Evolutionary conservation across 2,329 filamentous ascomycete species (phyloP), one percentile per base, ranked within the genome.

Genomic region (Cordyceps pruinosa): DNA sequence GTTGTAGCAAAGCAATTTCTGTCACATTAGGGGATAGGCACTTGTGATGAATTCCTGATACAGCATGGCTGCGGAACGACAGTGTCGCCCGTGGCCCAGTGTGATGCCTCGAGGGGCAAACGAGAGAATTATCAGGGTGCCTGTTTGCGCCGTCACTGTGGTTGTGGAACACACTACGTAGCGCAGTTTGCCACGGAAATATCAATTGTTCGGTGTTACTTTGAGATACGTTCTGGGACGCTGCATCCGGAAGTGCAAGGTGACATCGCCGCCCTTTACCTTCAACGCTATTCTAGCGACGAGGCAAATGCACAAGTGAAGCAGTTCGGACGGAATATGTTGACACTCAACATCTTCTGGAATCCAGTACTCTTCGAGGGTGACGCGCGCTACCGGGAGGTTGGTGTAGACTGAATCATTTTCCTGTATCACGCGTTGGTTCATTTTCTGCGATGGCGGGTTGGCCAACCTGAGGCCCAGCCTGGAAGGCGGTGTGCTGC

Each of bases 401-500:
- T n/a, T 37, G 21, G 37, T n/a, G 37, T 41, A 23, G 12, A 30
- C 21, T 55, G 52, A 39, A 39, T 47, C 52, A 47, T 32, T 25
- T 55, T 23, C 12, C 28, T 39, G 32, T 28, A 23, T 19, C 30
- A 28, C 34, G 37, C 37, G 35, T n/a, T 12, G 4, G 12, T 12
- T 19, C 52, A 55, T 55, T 55, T 55, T 17, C 15, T 15, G 21
- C 4, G 53, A 48, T 41, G 53, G 53, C 53, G 42, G 53, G 44
- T 56, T 56, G 25, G n/a, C 3, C 9, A 53, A 8, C 3, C 32
- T 35, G 7, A n/a, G 4, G 19, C 12, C n/a, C 35, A 32, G 52
- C 65, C 50, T 0, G 54, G 66, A 60, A 68, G 64, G 66, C 66
- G 66, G 66, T 68, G 60, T 21, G 12, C 15, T 3, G 9, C 19